Evolutionary conservation across 1,139 yeast genomes (phyloP), one percentile per base, ranked within the genome.

Genomic region (Hansenula anomala): DNA sequence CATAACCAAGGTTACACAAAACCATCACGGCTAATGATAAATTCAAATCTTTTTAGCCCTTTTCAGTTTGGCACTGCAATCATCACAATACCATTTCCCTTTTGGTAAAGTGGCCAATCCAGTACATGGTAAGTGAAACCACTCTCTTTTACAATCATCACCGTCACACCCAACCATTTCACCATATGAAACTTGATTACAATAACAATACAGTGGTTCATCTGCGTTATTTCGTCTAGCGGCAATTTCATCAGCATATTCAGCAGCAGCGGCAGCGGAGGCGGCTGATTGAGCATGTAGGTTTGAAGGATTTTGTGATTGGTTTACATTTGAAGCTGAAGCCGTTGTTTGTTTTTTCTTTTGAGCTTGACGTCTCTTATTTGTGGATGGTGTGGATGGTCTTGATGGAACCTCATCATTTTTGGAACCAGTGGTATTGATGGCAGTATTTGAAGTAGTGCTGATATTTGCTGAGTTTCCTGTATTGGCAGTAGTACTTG

Each of bases 161-260:
- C 96, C 96, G 58, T 92, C 98, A 64, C 98, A 92, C 3, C 96
- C 98, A 45, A 92, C 97, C 98, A 92, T 92, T 57, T 92, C 97
- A 16, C 98, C 98, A 60, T 86, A 90, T 4, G 97, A 90, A 1
- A 89, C 95, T 59, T 90, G 96, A 59, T 89, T 88, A 66, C 98
- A 92, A 63, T 88, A 88, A 62, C 98, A 92, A 60, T 92, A 92
- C 4, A 92, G 78, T 2, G 95, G 96, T 56, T 92, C 96, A 36
- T 60, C 61, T 41, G 49, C 61, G 27, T 52, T 25, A 36, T 43
- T 42, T 34, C 45, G 46, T 46, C 45, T 44, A 25, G 47, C 47
- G 26, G 48, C 48, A 14, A 38, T 47, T 5, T 39, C 40, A 14
- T 45, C 50, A 24, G 41, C 38, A 37, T 43, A 44, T 25, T 38